These are phyloP conservation scores for Castanea mollissima DNA, from an alignment of 306 rosid genomes.

Conservation along the genomic window DNA sequence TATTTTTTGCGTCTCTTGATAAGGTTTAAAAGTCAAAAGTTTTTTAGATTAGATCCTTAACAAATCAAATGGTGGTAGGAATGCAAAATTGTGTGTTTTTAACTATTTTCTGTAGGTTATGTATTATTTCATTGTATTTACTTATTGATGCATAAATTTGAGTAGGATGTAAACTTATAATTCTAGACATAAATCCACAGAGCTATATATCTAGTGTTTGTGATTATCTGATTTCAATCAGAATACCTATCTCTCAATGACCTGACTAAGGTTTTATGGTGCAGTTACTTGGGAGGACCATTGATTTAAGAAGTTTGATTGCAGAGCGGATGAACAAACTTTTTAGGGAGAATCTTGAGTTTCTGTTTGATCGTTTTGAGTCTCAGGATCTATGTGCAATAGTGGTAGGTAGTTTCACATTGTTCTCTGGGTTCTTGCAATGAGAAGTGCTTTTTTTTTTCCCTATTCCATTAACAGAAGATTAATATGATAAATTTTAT, in stretches of 20 bases:
- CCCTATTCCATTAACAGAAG: slow-evolving; percentile 19
- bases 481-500: slow-evolving; percentile 22
- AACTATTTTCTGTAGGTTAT: background rate
- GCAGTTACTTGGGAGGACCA: slow-evolving; percentile 95
- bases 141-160: background rate
- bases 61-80: background rate
- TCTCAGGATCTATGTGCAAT: slow-evolving; percentile 94
- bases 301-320: slow-evolving; percentile 83
- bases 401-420: slow-evolving; percentile 62
- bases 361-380: slow-evolving; percentile 93
- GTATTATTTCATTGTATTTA: too few species aligned
- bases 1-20: background rate
- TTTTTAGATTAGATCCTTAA: background rate
- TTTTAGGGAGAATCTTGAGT: slow-evolving; percentile 95
- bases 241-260: background rate
- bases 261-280: slow-evolving; percentile 25
- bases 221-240: background rate
- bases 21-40: background rate
- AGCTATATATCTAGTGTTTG: background rate
- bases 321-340: slow-evolving; percentile 76
- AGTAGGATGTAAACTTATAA: background rate
- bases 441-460: slow-evolving; percentile 6
- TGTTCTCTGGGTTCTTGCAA: slow-evolving; percentile 20
- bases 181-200: background rate
- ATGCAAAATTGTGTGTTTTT: background rate